Percentiles rank a stretch among this genome's conserved stretches.
These are phyloP conservation scores for Diaporthe ilicicola DNA, from an alignment of 2,329 filamentous ascomycete genomes.

Conservation along the genomic window DNA sequence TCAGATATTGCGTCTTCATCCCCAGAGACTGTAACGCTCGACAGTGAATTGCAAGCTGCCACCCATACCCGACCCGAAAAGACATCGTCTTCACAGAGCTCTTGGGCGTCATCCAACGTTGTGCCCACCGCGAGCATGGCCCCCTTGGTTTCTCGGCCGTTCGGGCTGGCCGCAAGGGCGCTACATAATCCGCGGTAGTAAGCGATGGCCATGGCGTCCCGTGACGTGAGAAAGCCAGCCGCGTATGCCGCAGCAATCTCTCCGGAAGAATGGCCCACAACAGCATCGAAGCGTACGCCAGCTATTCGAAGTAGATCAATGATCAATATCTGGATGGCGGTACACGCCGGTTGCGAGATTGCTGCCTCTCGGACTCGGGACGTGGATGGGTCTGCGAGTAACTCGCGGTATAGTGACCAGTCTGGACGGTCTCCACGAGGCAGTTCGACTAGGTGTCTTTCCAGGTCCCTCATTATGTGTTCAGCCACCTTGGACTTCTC, in stretches of 20 bases:
- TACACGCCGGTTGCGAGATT: conserved; percentile 47
- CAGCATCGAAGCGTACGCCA: conserved; percentile 40
- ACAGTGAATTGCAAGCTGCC: conserved; percentile 39
- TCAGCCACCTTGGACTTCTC: conserved; percentile 34
- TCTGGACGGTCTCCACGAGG: conserved; percentile 33
- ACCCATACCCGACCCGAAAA: conserved; percentile 35
- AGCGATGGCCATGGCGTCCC: conserved; percentile 48
- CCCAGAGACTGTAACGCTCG: conserved; percentile 39
- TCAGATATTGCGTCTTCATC: conserved; percentile 41
- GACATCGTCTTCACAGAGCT: conserved; percentile 25
- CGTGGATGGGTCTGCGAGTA: conserved; percentile 33
- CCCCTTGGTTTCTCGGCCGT: conserved; percentile 28
- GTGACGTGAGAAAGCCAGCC: conserved; percentile 38
- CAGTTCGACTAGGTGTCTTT: conserved; percentile 31
- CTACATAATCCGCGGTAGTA: conserved; percentile 47
- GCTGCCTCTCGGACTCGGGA: conserved; percentile 39
- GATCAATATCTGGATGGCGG: conserved; percentile 52
- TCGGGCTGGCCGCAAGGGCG: not conserved
- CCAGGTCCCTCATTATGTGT: conserved; percentile 34
- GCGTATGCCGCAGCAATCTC: conserved; percentile 54
- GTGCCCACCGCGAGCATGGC: conserved; percentile 39
- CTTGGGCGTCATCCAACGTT: conserved; percentile 22
- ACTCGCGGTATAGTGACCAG: conserved; percentile 40
- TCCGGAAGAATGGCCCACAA: conserved; percentile 45
- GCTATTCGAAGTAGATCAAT: conserved; percentile 46